Conservation (phyloP, 1,284 basidiomycete genomes). For the Apiotrichum gamsii region DNA sequence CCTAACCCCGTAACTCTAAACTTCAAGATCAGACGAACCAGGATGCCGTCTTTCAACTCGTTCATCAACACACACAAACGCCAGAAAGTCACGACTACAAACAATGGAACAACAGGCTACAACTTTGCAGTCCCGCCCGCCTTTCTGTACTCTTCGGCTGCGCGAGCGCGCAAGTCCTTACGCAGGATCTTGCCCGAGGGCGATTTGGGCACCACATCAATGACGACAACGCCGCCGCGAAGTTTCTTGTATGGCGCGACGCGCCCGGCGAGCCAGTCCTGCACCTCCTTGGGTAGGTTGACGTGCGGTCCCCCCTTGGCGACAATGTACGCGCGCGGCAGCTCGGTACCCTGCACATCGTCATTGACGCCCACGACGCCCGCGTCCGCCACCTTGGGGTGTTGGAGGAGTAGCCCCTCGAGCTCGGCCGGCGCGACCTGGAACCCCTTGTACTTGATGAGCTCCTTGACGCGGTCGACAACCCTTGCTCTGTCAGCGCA, state of each 20-base stretch:
- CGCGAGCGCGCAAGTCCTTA: conserved; percentile 33
- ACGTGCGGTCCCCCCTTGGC: background rate
- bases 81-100: too few species aligned
- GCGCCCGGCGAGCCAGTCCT: background rate
- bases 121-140: too few species aligned
- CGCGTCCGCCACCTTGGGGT: conserved; percentile 63
- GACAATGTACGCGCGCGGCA: conserved; percentile 62
- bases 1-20: too few species aligned
- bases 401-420: conserved; percentile 64
- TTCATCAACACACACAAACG: too few species aligned
- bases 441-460: conserved; percentile 65
- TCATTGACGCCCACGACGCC: conserved; percentile 65
- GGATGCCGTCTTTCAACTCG: too few species aligned
- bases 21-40: too few species aligned
- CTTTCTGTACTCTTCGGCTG: conserved; percentile 5
- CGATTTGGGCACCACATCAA: conserved; percentile 50
- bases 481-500: too few species aligned
- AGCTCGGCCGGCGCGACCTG: conserved; percentile 72
- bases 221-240: conserved; percentile 49
- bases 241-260: conserved; percentile 51
- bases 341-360: conserved; percentile 61
- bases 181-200: conserved; percentile 42
- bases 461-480: conserved; percentile 58
- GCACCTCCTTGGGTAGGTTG: background rate
- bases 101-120: too few species aligned